These are phyloP conservation scores for Fusarium equiseti DNA, from an alignment of 2,329 filamentous ascomycete species.

Conservation along the genomic window DNA sequence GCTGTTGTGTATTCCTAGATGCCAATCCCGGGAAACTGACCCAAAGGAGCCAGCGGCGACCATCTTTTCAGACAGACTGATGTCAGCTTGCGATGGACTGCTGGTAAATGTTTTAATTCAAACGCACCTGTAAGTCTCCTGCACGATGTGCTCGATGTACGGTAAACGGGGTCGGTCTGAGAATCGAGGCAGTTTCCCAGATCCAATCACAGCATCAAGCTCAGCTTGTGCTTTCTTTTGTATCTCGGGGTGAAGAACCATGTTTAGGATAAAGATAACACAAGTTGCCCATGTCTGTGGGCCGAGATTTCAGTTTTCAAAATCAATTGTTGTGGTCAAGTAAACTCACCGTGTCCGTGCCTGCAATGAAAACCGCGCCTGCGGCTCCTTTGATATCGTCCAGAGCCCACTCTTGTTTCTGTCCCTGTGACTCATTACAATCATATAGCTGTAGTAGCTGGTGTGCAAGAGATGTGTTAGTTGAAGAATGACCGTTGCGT, in stretches of 20 bases:
- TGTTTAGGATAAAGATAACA: slow-evolving; percentile 57
- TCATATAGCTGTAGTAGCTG: slow-evolving; percentile 39
- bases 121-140: slow-evolving; percentile 57
- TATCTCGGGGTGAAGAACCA: slow-evolving; percentile 57
- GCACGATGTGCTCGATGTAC: slow-evolving; percentile 59
- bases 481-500: slow-evolving; percentile 20
- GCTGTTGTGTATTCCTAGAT: slow-evolving; percentile 4
- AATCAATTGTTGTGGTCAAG: slow-evolving; percentile 32
- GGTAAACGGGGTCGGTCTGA: slow-evolving; percentile 58
- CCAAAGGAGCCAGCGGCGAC: slow-evolving; percentile 60
- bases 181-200: slow-evolving; percentile 58
- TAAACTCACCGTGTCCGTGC: slow-evolving; percentile 56
- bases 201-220: slow-evolving; percentile 59
- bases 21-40: slow-evolving; percentile 38
- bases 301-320: slow-evolving; percentile 32
- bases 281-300: slow-evolving; percentile 48
- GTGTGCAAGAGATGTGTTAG: slow-evolving; percentile 46
- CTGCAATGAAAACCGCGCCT: slow-evolving; percentile 62
- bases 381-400: slow-evolving; percentile 64
- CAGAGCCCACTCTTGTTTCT: slow-evolving; percentile 48
- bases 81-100: slow-evolving; percentile 1
- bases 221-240: slow-evolving; percentile 60
- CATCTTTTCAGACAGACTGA: slow-evolving; percentile 44
- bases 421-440: slow-evolving; percentile 22
- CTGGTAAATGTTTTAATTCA: not conserved